Evolutionary conservation across 2,329 filamentous ascomycete genomes (phyloP).

Genomic region (Aspergillus arachidicola): DNA sequence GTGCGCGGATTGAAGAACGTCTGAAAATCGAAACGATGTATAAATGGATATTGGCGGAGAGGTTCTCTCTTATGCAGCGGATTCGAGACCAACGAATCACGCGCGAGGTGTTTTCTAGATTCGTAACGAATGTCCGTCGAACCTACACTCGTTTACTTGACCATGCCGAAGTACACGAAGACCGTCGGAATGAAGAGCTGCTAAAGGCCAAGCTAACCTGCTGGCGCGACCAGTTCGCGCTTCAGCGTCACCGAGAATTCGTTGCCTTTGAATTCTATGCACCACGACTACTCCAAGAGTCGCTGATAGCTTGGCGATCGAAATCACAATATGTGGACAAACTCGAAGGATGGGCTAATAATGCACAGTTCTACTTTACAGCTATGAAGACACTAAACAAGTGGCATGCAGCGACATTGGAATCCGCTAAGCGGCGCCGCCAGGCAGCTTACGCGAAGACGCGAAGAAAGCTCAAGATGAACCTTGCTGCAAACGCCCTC

Average conservation of each 20-base stretch:
- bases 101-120: constrained; percentile 40
- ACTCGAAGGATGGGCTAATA: constrained; percentile 56
- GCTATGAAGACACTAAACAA: constrained; percentile 51
- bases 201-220: constrained; percentile 36
- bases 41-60: constrained; percentile 61
- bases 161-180: constrained; percentile 39
- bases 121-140: constrained; percentile 42
- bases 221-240: constrained; percentile 42
- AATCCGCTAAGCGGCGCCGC: constrained; percentile 55
- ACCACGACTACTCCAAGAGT: constrained; percentile 44
- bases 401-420: constrained; percentile 55
- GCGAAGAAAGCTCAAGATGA: constrained; percentile 57
- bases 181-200: constrained; percentile 35
- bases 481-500: constrained; percentile 51
- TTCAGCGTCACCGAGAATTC: constrained; percentile 45
- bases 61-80: constrained; percentile 43
- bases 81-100: constrained; percentile 45
- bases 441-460: constrained; percentile 59
- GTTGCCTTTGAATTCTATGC: constrained; percentile 48
- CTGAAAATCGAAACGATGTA: constrained; percentile 60
- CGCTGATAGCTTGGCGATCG: constrained; percentile 41
- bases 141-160: constrained; percentile 41
- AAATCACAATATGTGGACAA: constrained; percentile 47
- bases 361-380: constrained; percentile 60
- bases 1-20: constrained; percentile 57